Base-by-base conservation (phyloP, 129 eudicot species). In the Rutidosis leptorrhynchoides region DNA sequence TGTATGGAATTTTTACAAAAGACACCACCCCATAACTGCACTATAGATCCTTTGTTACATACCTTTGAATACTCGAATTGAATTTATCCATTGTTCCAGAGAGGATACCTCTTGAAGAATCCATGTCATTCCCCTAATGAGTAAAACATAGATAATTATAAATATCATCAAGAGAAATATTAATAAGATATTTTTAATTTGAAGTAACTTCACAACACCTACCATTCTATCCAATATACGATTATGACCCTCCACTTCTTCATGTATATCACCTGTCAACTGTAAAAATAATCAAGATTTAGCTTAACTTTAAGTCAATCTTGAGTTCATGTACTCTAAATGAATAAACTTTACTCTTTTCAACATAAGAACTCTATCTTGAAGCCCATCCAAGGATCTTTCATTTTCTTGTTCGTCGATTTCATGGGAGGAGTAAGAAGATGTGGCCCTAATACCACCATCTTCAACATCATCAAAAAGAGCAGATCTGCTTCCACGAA, bases 51-150 rank as follows among this genome's bases (percentile, higher is more conserved):
- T n/a, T n/a, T n/a, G n/a, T n/a, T n/a, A n/a, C n/a, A n/a, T n/a
- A n/a, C n/a, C n/a, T n/a, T n/a, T n/a, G n/a, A n/a, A n/a, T n/a
- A n/a, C n/a, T n/a, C n/a, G n/a, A n/a, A n/a, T 93, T 93, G 80
- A 93, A 93, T 76, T 84, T 86, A 69, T 87, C 98, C 98, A 88
- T 93, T 27, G 98, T 93, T 62, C 98, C 98, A 20, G 96, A 82
- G 46, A 93, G 78, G 58, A 88, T 54, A 56, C 96, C 98, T 71
- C 95, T 76, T 64, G 96, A 93, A 37, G 95, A 56, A 77, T 93
- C 98, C 98, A 93, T 93, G 71, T 93, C 99, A 52, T 94, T 94
- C 21, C 99, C 99, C 99, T 94, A 25, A 70, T 21, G 48, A 67
- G 12, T 0, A 37, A 12, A 24, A 66, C 27, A 72, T 16, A 46